phyloP scores from a whole-genome alignment of 177 flowering plant genomes.

The Vitis hybrid region DNA sequence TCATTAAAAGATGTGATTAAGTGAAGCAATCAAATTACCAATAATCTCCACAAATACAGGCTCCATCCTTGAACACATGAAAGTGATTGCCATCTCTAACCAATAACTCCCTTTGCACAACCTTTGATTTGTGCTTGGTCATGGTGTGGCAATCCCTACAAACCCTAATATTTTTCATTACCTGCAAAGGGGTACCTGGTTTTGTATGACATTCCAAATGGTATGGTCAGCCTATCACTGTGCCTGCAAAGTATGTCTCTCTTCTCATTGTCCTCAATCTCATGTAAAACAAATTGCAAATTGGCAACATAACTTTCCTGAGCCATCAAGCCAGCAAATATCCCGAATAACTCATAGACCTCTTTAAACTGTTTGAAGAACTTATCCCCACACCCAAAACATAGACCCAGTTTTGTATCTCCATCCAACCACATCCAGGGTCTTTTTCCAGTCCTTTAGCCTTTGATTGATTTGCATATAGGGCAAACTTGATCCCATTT shows the following conservation, averaged over 20 bases:
- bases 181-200: slow-evolving; percentile 41
- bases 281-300: slow-evolving; percentile 40
- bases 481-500: slow-evolving; percentile 55
- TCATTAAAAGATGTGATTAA: too few species aligned
- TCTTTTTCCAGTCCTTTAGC: slow-evolving; percentile 49
- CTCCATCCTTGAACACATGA: slow-evolving; percentile 48
- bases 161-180: slow-evolving; percentile 58
- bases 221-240: slow-evolving; percentile 56
- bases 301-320: slow-evolving; percentile 55
- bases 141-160: slow-evolving; percentile 59
- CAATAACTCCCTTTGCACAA: slow-evolving; percentile 37
- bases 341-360: slow-evolving; percentile 31
- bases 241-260: slow-evolving; percentile 42
- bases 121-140: slow-evolving; percentile 47
- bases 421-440: slow-evolving; percentile 61
- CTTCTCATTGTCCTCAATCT: slow-evolving; percentile 52
- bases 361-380: slow-evolving; percentile 31
- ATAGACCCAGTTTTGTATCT: slow-evolving; percentile 39
- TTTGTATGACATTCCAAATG: slow-evolving; percentile 47
- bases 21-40: slow-evolving; percentile 31
- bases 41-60: slow-evolving; percentile 51
- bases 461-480: slow-evolving; percentile 43
- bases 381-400: slow-evolving; percentile 40
- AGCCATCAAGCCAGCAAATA: slow-evolving; percentile 31
- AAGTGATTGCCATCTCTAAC: slow-evolving; percentile 58